Conservation (phyloP, 2,329 filamentous ascomycete genomes). For the Rhynchosporium secalis region DNA sequence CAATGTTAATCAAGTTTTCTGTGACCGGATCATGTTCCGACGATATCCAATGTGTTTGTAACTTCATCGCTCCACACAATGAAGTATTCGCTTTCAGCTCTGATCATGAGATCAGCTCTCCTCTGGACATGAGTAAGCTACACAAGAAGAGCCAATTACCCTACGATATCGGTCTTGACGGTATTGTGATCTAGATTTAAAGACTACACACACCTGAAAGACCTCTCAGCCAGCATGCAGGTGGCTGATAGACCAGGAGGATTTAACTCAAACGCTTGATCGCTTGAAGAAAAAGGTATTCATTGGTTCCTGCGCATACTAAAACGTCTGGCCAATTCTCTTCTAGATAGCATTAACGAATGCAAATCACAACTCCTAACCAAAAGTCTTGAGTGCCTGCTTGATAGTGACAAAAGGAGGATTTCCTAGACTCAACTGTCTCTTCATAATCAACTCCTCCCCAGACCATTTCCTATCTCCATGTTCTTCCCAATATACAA, state of each 20-base stretch:
- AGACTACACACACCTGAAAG: background rate
- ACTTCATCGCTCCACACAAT: background rate
- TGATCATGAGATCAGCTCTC: too few species aligned
- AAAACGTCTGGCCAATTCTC: too few species aligned
- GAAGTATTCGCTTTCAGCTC: background rate
- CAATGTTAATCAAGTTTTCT: background rate
- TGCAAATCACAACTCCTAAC: slow-evolving; percentile 15
- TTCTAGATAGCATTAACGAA: too few species aligned
- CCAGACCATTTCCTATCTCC: slow-evolving; percentile 36
- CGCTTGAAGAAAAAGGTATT: too few species aligned
- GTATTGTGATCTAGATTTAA: too few species aligned
- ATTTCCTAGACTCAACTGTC: slow-evolving; percentile 33
- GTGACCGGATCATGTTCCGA: background rate
- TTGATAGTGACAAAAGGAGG: slow-evolving; percentile 15
- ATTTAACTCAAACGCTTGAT: background rate
- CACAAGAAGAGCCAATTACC: too few species aligned
- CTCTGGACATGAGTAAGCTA: too few species aligned
- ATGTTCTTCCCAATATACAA: slow-evolving; percentile 36
- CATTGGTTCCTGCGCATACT: too few species aligned
- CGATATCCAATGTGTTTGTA: too few species aligned
- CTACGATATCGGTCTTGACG: too few species aligned
- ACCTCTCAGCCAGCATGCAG: background rate
- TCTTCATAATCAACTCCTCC: slow-evolving; percentile 33
- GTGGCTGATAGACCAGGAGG: background rate
- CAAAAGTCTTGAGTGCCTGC: slow-evolving; percentile 16